Evolutionary conservation across 2,329 filamentous ascomycete genomes (phyloP), one percentile per base, ranked within the genome.

Genomic region (Pseudocercospora vitis): DNA sequence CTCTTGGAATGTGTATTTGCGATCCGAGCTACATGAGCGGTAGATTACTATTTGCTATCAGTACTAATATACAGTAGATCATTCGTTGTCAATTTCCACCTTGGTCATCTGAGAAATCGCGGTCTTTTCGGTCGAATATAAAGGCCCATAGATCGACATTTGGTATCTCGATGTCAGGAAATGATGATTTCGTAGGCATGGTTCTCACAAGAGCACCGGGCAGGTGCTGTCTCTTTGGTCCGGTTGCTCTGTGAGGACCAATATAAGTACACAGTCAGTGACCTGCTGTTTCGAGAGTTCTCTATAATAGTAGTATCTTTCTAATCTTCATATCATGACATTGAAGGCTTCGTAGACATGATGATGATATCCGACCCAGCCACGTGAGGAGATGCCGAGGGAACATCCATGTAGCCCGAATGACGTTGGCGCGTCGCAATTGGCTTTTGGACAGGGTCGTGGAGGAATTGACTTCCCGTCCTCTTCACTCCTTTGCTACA

Each of bases 101-200:
- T 76, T 92, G 89, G 65, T 88, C 79, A 61, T 91, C 86, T 1
- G 86, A 77, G 64, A 82, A 95, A 2, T 74, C 71, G 60, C 74
- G 82, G 60, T 86, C 77, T 61, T 82, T 84, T 53, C 80, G 76
- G 63, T 91, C 85, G 65, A 95, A 91, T 40, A 95, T 74, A 53
- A 91, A 84, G 0, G 79, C 79, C 88, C 89, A 96, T 45, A 95
- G 68, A 70, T 95, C 90, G 51, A 85, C 73, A 62, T 86, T 74
- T 0, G 91, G 91, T 33, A 96, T 85, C 16, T 84, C 76, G 31
- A 94, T 65, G 6, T 77, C 70, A 1, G 83, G 78, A 66, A 85
- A 89, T 0, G 75, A 73, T 2, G 89, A 91, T 42, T 82, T 76
- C 65, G 85, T 79, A 56, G 88, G 86, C 90, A 95, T 95, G 28